Conservation (phyloP, 768 basidiomycete species). For the Tulasnella sp. region DNA sequence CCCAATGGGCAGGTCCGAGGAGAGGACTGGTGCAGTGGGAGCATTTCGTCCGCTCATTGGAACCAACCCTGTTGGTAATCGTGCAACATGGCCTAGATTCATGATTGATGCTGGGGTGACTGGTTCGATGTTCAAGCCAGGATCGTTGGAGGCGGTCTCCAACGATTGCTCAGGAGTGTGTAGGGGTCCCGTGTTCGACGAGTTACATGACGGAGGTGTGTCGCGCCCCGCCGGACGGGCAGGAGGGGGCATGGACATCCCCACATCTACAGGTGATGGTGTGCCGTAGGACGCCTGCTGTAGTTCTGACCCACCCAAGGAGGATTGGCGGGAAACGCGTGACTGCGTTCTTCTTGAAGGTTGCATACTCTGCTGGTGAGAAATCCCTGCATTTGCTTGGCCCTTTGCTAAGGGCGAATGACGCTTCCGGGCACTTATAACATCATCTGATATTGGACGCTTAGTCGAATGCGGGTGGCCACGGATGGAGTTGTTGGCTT, state of each 20-base stretch:
- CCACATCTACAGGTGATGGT: constrained; percentile 55
- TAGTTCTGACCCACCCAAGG: neutral
- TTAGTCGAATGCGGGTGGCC: neutral
- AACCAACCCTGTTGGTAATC: constrained; percentile 37
- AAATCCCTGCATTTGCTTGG: neutral
- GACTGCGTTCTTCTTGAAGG: neutral
- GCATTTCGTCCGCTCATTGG: constrained; percentile 20
- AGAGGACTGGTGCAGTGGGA: neutral
- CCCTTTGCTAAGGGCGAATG: constrained; percentile 1
- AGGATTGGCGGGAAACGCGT: neutral
- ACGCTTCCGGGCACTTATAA: neutral
- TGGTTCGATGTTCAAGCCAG: constrained; percentile 41
- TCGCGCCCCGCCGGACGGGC: constrained; percentile 36
- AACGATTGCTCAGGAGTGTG: too few relatives aligned
- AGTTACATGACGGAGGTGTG: constrained; percentile 2
- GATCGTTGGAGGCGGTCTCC: neutral
- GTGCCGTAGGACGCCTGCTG: constrained; percentile 2
- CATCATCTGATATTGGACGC: neutral
- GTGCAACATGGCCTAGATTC: constrained; percentile 57
- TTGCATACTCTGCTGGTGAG: neutral
- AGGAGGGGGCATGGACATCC: constrained; percentile 67
- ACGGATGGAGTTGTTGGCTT: neutral
- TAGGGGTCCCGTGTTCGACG: too few relatives aligned
- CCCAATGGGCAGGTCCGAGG: neutral
- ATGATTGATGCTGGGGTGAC: constrained; percentile 89